These are phyloP conservation scores for Pestalotiopsis sp. DNA, from an alignment of 2,329 filamentous ascomycete species.

Conservation along the genomic window DNA sequence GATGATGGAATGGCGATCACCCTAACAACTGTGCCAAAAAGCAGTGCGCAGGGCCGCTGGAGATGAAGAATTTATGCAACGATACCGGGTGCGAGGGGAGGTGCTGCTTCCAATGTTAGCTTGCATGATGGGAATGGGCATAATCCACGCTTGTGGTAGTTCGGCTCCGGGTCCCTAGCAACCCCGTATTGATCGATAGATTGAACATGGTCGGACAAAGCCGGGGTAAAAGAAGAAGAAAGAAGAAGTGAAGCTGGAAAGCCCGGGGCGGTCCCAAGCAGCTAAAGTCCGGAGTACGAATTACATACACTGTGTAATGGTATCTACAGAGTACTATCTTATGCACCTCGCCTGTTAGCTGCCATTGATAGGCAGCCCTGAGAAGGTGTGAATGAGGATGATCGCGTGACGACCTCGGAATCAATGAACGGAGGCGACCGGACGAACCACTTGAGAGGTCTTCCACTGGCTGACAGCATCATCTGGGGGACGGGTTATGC, in stretches of 20 bases:
- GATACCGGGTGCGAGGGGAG: neutral
- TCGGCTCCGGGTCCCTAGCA: neutral
- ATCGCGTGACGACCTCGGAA: neutral
- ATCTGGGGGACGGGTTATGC: neutral
- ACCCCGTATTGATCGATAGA: neutral
- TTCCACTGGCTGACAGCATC: neutral
- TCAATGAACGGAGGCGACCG: neutral
- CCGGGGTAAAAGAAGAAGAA: neutral
- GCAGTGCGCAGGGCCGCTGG: neutral
- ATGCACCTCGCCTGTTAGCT: too few species aligned
- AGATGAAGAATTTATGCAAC: neutral
- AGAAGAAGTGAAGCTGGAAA: neutral
- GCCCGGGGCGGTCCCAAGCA: neutral
- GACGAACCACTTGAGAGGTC: neutral
- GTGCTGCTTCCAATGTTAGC: neutral
- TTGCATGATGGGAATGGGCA: neutral
- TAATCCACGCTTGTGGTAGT: neutral
- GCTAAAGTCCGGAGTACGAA: neutral
- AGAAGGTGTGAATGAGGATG: neutral
- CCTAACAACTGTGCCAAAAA: neutral
- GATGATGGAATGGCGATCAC: neutral
- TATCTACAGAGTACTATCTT: neutral
- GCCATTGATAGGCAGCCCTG: neutral
- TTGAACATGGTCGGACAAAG: slow-evolving; percentile 9
- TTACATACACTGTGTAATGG: neutral